Evolutionary conservation across 352 stramenopile species (phyloP).

Genomic region (Ophiocytium majus): DNA sequence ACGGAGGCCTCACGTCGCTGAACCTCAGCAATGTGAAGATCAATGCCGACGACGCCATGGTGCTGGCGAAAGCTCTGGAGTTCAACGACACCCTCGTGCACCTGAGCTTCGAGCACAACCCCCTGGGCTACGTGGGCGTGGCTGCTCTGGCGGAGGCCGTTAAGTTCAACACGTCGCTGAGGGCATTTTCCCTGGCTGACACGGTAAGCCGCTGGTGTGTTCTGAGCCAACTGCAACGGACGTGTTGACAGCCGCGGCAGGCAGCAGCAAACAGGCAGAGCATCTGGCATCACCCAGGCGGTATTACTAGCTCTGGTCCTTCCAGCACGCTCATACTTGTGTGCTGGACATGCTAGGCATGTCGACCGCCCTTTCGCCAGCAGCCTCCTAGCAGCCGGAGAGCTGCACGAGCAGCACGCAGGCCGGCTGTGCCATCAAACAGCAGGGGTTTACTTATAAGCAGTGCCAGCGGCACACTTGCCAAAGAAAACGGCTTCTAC

Average conservation of each 20-base stretch:
- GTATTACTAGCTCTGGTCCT: no score
- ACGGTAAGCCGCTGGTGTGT: slow-evolving; percentile 29
- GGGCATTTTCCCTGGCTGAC: slow-evolving; percentile 43
- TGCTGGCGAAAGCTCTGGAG: slow-evolving; percentile 43
- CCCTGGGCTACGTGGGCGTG: slow-evolving; percentile 50
- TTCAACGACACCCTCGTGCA: slow-evolving; percentile 46
- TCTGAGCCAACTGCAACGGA: background rate
- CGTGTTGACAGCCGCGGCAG: background rate
- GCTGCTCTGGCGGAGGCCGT: slow-evolving; percentile 45
- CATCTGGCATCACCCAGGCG: no score
- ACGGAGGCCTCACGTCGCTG: slow-evolving; percentile 19
- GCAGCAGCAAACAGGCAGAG: no score
- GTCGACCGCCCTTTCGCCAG: no score
- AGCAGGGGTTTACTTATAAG: no score
- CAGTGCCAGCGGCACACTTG: no score
- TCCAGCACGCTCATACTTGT: no score
- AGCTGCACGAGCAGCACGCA: no score
- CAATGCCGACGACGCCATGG: slow-evolving; percentile 51
- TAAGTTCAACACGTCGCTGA: slow-evolving; percentile 51
- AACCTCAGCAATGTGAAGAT: slow-evolving; percentile 52
- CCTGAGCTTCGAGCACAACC: slow-evolving; percentile 54
- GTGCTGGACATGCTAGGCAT: no score
- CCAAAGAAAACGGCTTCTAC: no score
- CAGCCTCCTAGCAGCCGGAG: no score
- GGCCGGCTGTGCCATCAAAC: no score